Evolutionary conservation across 176 grass and related monocot species (phyloP).

Genomic region (Alopecurus myosuroides): DNA sequence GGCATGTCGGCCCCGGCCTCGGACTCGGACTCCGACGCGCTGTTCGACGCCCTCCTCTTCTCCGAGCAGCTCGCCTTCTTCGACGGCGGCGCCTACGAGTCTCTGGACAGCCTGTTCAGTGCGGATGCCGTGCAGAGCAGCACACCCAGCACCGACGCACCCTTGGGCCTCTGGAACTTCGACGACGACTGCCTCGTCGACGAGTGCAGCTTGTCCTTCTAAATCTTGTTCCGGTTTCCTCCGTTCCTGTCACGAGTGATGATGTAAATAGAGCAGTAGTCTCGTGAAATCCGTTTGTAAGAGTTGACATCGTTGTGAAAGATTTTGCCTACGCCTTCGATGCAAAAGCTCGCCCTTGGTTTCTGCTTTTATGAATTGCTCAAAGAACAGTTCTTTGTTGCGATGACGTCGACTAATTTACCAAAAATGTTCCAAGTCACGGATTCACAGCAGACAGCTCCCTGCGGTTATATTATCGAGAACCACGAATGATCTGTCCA

Average conservation of each 20-base stretch:
- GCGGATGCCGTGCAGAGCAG: conserved; percentile 40
- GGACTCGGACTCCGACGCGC: conserved; percentile 13
- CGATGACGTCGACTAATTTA: background rate
- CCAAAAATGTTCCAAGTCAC: background rate
- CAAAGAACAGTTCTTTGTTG: background rate
- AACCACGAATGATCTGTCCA: background rate
- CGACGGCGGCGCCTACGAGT: conserved; percentile 38
- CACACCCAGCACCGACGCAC: background rate
- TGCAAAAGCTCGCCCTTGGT: background rate
- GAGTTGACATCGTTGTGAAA: background rate
- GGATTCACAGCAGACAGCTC: background rate
- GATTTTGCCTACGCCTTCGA: background rate
- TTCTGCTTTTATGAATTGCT: background rate
- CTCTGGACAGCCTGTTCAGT: conserved; percentile 47
- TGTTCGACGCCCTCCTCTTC: conserved; percentile 33
- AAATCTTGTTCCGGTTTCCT: background rate
- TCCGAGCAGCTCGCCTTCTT: conserved; percentile 44
- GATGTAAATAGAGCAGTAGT: conserved; percentile 15
- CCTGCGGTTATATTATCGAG: background rate
- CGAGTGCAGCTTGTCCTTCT: conserved; percentile 51
- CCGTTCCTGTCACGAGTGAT: background rate
- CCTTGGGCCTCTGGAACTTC: conserved; percentile 72
- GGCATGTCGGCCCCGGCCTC: background rate
- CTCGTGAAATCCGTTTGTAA: background rate
- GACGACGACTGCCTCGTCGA: conserved; percentile 65